Conservation (phyloP, 441 rosid species). For the Eutrema salsugineum region DNA sequence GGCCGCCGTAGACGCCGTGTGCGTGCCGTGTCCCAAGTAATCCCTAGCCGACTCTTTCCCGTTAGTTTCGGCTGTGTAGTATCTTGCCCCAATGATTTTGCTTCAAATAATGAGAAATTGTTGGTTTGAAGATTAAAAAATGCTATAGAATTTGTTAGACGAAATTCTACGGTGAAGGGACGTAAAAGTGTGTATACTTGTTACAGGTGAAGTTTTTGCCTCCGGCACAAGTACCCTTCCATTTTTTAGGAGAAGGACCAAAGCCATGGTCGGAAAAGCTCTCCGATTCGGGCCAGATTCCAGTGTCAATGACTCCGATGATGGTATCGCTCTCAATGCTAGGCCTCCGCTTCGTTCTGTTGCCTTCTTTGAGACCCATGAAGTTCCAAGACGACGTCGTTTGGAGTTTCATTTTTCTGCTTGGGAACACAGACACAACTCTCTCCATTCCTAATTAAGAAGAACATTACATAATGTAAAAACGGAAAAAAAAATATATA, state of each 20-base stretch:
- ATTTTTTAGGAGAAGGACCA: slow-evolving; percentile 50
- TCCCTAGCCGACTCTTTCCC: background rate
- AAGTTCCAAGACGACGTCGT: slow-evolving; percentile 62
- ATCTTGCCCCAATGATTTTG: slow-evolving; percentile 47
- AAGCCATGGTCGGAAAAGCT: slow-evolving; percentile 46
- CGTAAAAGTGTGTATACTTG: slow-evolving; percentile 32
- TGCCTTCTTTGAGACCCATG: slow-evolving; percentile 35
- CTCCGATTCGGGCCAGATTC: slow-evolving; percentile 42
- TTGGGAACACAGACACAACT: slow-evolving; percentile 52
- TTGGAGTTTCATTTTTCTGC: slow-evolving; percentile 34
- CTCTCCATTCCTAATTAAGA: slow-evolving; percentile 35
- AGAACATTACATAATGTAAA: background rate
- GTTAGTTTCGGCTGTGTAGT: background rate
- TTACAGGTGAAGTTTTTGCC: slow-evolving; percentile 50
- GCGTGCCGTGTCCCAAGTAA: slow-evolving; percentile 31
- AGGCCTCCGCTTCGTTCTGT: background rate
- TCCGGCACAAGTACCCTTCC: slow-evolving; percentile 55
- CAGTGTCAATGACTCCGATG: slow-evolving; percentile 41
- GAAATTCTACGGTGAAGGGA: background rate
- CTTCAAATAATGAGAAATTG: slow-evolving; percentile 14
- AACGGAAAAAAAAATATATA: background rate
- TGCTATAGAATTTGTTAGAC: background rate
- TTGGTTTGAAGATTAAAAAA: background rate
- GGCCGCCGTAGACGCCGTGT: slow-evolving; percentile 38
- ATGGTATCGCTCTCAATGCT: slow-evolving; percentile 32